Evolutionary conservation across 257 asterid genomes (phyloP).

Genomic region (Vinca minor): DNA sequence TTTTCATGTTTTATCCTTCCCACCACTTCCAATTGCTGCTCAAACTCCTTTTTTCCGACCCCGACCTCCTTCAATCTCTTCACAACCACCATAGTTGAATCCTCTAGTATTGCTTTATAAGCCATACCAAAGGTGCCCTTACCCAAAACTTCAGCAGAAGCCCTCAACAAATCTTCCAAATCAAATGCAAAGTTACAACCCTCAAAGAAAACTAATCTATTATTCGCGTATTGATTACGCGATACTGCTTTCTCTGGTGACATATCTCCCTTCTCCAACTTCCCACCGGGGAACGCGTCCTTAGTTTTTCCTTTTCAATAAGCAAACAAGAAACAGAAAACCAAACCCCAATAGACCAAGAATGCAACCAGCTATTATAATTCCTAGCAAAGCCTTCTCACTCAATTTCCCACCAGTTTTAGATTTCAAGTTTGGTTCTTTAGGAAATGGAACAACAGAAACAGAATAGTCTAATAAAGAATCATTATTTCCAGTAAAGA

Average conservation of each 20-base stretch:
- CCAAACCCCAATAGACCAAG: slow-evolving; percentile 59
- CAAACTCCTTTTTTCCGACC: slow-evolving; percentile 81
- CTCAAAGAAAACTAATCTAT: slow-evolving; percentile 78
- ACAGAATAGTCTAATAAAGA: slow-evolving; percentile 34
- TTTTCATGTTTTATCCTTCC: slow-evolving; percentile 83
- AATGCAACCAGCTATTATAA: slow-evolving; percentile 55
- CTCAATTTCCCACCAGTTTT: slow-evolving; percentile 48
- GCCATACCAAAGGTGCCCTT: slow-evolving; percentile 86
- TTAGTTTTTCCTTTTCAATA: slow-evolving; percentile 37
- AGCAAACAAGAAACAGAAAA: slow-evolving; percentile 56
- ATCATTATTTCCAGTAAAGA: slow-evolving; percentile 50
- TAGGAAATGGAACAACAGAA: slow-evolving; percentile 36
- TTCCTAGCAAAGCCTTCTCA: slow-evolving; percentile 64
- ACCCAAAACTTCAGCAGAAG: slow-evolving; percentile 92
- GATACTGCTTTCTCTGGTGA: slow-evolving; percentile 73
- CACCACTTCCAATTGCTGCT: slow-evolving; percentile 71
- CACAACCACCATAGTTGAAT: slow-evolving; percentile 74
- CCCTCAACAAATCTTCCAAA: slow-evolving; percentile 88
- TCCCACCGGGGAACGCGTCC: slow-evolving; percentile 45
- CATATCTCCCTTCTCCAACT: slow-evolving; percentile 64
- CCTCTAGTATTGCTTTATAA: slow-evolving; percentile 81
- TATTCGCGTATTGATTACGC: slow-evolving; percentile 54
- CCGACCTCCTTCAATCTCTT: slow-evolving; percentile 85
- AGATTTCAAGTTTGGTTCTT: slow-evolving; percentile 28
- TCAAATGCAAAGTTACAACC: slow-evolving; percentile 81